phyloP scores from a whole-genome alignment of 129 eudicot genomes.

The Sambucus nigra region DNA sequence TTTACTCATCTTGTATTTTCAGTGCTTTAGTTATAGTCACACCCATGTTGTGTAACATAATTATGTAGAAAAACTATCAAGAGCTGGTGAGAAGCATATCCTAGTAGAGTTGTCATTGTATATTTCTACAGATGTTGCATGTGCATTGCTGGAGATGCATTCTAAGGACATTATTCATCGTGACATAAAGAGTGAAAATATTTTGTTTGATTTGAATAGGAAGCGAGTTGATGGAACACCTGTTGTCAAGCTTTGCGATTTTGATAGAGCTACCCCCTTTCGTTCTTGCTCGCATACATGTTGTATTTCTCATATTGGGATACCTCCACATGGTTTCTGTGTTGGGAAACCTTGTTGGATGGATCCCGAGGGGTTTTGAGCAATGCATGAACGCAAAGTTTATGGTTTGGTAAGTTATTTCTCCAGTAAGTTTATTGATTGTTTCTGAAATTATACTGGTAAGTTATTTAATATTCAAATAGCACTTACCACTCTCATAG shows the following conservation, averaged over 20 bases:
- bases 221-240: constrained; percentile 51
- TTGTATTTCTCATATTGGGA: constrained; percentile 73
- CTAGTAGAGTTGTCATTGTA: constrained; percentile 32
- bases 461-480: too few relatives aligned
- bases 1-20: too few relatives aligned
- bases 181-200: too few relatives aligned
- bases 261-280: constrained; percentile 82
- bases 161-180: too few relatives aligned
- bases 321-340: constrained; percentile 80
- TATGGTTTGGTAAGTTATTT: constrained; percentile 48
- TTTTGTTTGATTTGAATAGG: constrained; percentile 49
- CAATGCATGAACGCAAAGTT: constrained; percentile 68
- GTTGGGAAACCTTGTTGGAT: constrained; percentile 99
- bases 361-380: constrained; percentile 85
- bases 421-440: not conserved
- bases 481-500: too few relatives aligned
- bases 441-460: too few relatives aligned
- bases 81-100: constrained; percentile 62
- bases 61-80: constrained; percentile 46
- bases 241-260: too few relatives aligned
- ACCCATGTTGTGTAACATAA: constrained; percentile 29
- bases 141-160: constrained; percentile 71
- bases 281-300: constrained; percentile 68
- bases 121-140: constrained; percentile 63
- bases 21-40: not conserved